Base-by-base conservation (phyloP, 768 basidiomycete species). In the Albatrellus ellisii region DNA sequence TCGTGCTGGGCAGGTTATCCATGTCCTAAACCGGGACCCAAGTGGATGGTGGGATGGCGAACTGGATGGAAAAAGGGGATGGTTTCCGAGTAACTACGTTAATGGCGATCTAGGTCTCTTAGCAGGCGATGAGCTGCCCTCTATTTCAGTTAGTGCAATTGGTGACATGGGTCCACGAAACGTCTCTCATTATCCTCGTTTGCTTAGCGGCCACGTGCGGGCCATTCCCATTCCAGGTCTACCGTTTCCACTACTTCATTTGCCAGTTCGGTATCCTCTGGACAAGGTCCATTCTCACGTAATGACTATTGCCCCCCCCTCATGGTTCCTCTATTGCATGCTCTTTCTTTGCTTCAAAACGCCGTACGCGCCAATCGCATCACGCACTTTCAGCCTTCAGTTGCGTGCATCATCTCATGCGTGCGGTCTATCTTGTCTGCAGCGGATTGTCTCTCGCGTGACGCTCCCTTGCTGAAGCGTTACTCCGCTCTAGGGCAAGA, bases 1-100 rank as follows among this genome's bases (percentile, higher is more conserved):
- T 65, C 73, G 74, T 32, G 82, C 87, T 1, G 92, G 94, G 3
- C 85, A 97, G 55, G 72, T 92, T 41, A 90, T 98, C 43, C 80
- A 80, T 46, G 89, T 97, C n/a, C 66, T 84, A 36, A 89, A 88
- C 54, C 72, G 79, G 49, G 89, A 27, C 62, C 46, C 68, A 3
- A 86, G 80, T 52, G 95, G 95, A 0, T 98, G 95, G 95, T 98
- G 94, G 94, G 92, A 99, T 56, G 95, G 95, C 8, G 90, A 98
- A 61, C 59, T 94, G 14, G 84, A 89, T 26, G 84, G 79, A 2
- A 64, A 79, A 46, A 66, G 92, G 52, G 95, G 95, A 10, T 99
- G 95, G 95, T 98, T 98, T 61, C 95, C 95, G 15, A 91, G 88
- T 54, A 99, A 98, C 62, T 98, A 95, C 62, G 85, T 88, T 49